Base-by-base conservation (phyloP, 331 rosid genomes). In the Acacia concinna region DNA sequence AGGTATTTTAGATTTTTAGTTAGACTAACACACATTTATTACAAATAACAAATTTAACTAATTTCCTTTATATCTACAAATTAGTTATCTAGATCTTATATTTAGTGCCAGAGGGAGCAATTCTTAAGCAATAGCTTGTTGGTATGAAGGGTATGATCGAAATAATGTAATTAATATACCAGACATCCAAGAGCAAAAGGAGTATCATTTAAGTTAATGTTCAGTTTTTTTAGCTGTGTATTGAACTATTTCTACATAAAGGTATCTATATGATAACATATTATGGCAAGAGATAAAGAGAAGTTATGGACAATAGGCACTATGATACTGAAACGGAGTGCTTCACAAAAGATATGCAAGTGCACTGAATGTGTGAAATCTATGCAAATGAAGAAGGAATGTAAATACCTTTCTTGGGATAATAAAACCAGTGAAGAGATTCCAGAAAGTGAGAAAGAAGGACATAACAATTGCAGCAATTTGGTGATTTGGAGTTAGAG, bases 391-490 rank as follows among this genome's bases (percentile, higher is more conserved):
- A 47, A 30, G 66, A 30, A 70, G 23, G 30, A 27, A 59, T 64
- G 49, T 20, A 68, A 49, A 28, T 79, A 89, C 93, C 85, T 66
- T 74, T 78, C 87, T 83, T 35, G 72, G 83, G 80, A 89, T 78
- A 10, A 91, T 21, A 57, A 89, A 91, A 59, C 96, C 93, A 0
- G 93, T 76, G 83, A 91, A 91, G 46, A 91, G 51, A 79, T 89
- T 89, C 93, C 96, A 87, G 79, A 91, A 79, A 72, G 65, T 52
- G 14, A 91, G 83, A 64, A 91, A 91, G 84, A 89, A 87, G 74
- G 91, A 77, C 96, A 89, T 91, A 14, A 79, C 70, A 74, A 86
- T 75, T 76, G 90, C 87, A 38, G 96, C 96, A 78, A 91, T 87
- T 74, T 89, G 90, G 65, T 84, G 81, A 78, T 84, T 82, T 51